Evolutionary conservation across 2,329 filamentous ascomycete species (phyloP), one percentile per base, ranked within the genome.

Genomic region (Cercospora beticola): DNA sequence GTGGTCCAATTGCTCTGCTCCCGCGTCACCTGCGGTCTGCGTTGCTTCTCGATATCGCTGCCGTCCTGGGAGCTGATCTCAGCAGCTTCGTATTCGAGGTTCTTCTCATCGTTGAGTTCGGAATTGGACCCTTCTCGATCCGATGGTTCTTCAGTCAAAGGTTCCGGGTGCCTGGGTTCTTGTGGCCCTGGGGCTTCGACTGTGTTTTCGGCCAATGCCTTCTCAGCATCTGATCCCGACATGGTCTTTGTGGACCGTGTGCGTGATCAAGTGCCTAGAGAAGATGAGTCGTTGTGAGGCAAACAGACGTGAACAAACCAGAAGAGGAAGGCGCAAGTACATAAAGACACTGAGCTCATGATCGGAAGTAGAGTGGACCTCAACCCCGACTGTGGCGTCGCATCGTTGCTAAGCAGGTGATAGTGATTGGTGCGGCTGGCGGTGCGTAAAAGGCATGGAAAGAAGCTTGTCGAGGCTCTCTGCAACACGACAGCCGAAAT

Each of bases 61-160:
- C 65, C 68, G 36, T 72, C 73, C 59, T 73, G 66, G 5, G 71
- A 73, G 46, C 72, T 72, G 33, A 58, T 62, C 43, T 75, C 75
- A 2, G 70, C 67, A n/a, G 67, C 73, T 64, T 75, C 75, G 57
- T 67, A 66, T 61, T 77, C 75, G 74, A 78, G 71, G 30, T 77
- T 72, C 68, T 76, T 78, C 66, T 78, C 77, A 21, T 75, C 71
- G 63, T 75, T 74, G 60, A 77, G 68, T 58, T 80, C 78, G 33
- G 79, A 80, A 18, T 78, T 78, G 5, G 76, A 76, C 21, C 71
- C 75, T 21, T 79, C 78, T 21, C 74, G 72, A 64, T 80, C 78
- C 54, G 79, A 61, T 9, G 79, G 77, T 68, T 80, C 79, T 43
- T 79, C 78, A 54, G 78, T 78, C 61, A 83, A 78, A 30, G 82